Base-by-base conservation (phyloP, 768 basidiomycete genomes). In the Boletus subcaerulescens region DNA sequence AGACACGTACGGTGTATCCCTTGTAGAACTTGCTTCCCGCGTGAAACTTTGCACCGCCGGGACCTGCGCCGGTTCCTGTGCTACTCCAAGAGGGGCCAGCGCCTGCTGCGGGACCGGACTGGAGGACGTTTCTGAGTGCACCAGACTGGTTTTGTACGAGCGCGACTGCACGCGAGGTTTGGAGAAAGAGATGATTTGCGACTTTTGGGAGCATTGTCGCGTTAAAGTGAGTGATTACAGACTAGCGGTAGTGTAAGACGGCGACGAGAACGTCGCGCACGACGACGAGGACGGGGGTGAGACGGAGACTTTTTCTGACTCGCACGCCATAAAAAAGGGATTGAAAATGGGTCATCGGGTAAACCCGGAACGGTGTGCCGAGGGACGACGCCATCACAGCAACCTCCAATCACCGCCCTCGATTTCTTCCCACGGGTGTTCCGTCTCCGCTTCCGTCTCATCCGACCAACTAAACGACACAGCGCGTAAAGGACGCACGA, bases 191-290 rank as follows among this genome's bases (percentile, higher is more conserved):
- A 48, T 86, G 83, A n/a, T 84, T 86, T 31, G 88, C 85, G 73
- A 89, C 85, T 72, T 91, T 90, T 48, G 91, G 90, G 65, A 93
- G 75, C 91, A 93, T 93, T 20, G 61, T 64, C 33, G 33, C 48
- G 60, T 57, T 29, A 29, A 2, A 29, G 29, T 9, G 29, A 5
- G 45, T 29, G 35, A 57, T 47, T 58, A 54, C 47, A 45, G 39
- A 36, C 11, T 50, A 38, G 12, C 53, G 51, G 8, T 47, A 48
- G 13, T 29, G 44, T 45, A 41, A 22, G 32, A 33, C 32, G 32
- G 13, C 33, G 33, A 35, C 12, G 47, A 31, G 39, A 46, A 46
- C 51, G 54, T n/a, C 45, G 36, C 14, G 11, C 12, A 20, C 45
- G 52, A 51, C 36, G 56, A 41, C 31, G 40, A 42, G 40, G 49